Evolutionary conservation across 768 basidiomycete genomes (phyloP).

Genomic region (Tremella yokohamensis): DNA sequence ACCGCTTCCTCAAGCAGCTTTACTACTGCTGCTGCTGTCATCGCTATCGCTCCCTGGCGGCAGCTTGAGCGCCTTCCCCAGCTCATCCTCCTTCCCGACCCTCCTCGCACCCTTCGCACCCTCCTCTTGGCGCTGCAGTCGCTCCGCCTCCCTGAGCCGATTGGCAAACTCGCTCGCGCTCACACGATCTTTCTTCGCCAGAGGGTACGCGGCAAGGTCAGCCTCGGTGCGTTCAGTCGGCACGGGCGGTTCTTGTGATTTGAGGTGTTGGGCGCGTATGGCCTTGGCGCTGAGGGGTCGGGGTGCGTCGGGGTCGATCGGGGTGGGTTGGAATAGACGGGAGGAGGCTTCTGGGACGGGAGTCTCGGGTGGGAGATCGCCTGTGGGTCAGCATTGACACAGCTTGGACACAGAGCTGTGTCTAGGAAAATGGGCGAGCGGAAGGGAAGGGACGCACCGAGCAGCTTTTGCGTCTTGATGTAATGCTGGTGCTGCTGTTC

Average conservation of each 20-base stretch:
- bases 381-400: slow-evolving; percentile 11
- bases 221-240: neutral
- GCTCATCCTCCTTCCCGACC: slow-evolving; percentile 7
- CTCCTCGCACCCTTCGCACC: slow-evolving; percentile 15
- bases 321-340: neutral
- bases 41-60: no score
- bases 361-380: slow-evolving; percentile 42
- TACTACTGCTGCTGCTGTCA: no score
- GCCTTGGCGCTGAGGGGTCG: no score
- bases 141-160: slow-evolving; percentile 45
- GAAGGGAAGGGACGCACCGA: slow-evolving; percentile 18
- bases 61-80: neutral
- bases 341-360: slow-evolving; percentile 8
- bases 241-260: no score
- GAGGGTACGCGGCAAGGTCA: slow-evolving; percentile 26
- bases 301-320: no score
- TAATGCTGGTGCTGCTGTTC: slow-evolving; percentile 34
- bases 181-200: slow-evolving; percentile 31
- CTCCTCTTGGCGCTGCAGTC: slow-evolving; percentile 41
- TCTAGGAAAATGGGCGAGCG: neutral
- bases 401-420: neutral
- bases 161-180: slow-evolving; percentile 44
- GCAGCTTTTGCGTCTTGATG: slow-evolving; percentile 25
- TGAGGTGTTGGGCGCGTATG: no score
- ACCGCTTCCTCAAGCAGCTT: no score